phyloP scores from a whole-genome alignment of 2,329 filamentous ascomycete genomes.

The Penicillium janthinellum region DNA sequence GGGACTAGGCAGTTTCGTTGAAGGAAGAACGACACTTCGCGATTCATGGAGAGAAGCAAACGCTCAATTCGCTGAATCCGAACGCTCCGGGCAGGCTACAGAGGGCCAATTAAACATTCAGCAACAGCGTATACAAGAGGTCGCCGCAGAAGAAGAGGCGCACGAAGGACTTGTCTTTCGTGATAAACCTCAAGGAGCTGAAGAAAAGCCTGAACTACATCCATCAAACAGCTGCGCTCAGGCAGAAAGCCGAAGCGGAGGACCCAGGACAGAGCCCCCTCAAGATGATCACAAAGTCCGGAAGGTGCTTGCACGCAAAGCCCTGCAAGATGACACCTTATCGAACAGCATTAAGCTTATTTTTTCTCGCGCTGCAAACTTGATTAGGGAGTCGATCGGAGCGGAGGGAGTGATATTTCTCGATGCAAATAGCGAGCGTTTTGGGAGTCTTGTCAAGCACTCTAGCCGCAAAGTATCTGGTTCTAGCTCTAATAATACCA shows the following conservation, averaged over 20 bases:
- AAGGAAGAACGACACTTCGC: constrained; percentile 42
- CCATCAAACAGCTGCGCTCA: too few species aligned
- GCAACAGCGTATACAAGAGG: constrained; percentile 24
- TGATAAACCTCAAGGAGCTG: too few species aligned
- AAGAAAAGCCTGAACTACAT: too few species aligned
- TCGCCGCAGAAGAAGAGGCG: background rate
- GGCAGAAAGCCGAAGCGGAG: too few species aligned
- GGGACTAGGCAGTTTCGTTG: constrained; percentile 55
- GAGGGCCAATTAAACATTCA: constrained; percentile 25
- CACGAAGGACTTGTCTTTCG: background rate
- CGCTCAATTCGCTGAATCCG: constrained; percentile 1
- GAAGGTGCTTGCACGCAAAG: too few species aligned
- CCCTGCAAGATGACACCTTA: constrained; percentile 11
- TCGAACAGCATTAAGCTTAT: constrained; percentile 28
- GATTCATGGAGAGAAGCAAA: constrained; percentile 26
- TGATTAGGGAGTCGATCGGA: constrained; percentile 48
- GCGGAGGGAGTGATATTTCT: constrained; percentile 44
- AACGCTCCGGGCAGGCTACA: constrained; percentile 5
- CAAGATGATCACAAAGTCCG: too few species aligned
- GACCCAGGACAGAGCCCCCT: too few species aligned
- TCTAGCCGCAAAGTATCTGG: too few species aligned
- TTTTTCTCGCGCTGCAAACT: constrained; percentile 49
- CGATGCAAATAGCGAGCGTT: constrained; percentile 15
- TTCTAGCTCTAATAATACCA: too few species aligned
- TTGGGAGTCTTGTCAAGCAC: too few species aligned